phyloP scores from a whole-genome alignment of 2,329 filamentous ascomycete genomes.

The Hymenoscyphus infarciens region DNA sequence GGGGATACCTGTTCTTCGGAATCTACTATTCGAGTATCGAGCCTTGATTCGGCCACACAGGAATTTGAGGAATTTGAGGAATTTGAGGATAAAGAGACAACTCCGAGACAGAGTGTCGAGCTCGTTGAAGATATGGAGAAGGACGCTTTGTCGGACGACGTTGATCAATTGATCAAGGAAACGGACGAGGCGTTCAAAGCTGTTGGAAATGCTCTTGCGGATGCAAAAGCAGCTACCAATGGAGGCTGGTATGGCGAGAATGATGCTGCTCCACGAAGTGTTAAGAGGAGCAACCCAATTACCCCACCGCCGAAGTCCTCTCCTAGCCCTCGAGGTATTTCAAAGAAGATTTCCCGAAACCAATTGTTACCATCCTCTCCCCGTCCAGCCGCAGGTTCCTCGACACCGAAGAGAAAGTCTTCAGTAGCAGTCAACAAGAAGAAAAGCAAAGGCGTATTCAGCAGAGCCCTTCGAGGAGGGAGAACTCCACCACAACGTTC shows the following conservation, averaged over 20 bases:
- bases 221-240: slow-evolving; percentile 36
- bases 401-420: slow-evolving; percentile 41
- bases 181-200: slow-evolving; percentile 50
- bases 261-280: not conserved
- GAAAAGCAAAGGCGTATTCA: slow-evolving; percentile 25
- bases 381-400: slow-evolving; percentile 34
- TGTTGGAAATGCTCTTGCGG: slow-evolving; percentile 41
- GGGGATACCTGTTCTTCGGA: slow-evolving; percentile 4
- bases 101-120: slow-evolving; percentile 30
- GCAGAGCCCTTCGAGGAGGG: slow-evolving; percentile 15
- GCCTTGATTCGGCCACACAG: slow-evolving; percentile 33
- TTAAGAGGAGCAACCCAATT: not conserved
- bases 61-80: slow-evolving; percentile 32
- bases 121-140: slow-evolving; percentile 21
- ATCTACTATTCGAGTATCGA: slow-evolving; percentile 15
- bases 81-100: slow-evolving; percentile 22
- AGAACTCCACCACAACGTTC: slow-evolving; percentile 18
- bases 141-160: slow-evolving; percentile 20
- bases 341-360: slow-evolving; percentile 6
- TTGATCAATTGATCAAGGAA: slow-evolving; percentile 46
- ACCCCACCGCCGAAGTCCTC: slow-evolving; percentile 10
- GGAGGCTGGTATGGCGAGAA: slow-evolving; percentile 26
- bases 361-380: not conserved
- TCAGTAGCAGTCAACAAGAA: slow-evolving; percentile 37
- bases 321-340: slow-evolving; percentile 18